Conservation (phyloP, 2,329 filamentous ascomycete species). For the Cladophialophora immunda region DNA sequence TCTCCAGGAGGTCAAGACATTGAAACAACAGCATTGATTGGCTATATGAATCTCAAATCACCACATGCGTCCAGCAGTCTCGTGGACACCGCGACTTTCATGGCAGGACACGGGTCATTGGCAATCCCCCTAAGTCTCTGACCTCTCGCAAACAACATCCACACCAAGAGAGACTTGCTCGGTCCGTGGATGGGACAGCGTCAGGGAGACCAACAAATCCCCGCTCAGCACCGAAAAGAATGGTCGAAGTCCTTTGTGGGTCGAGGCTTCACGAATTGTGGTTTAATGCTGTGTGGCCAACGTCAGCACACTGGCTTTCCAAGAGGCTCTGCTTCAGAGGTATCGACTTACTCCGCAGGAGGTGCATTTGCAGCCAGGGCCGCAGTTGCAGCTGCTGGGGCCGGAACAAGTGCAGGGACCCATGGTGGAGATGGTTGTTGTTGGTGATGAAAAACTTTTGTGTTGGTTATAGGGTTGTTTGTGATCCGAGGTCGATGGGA, state of each 20-base stretch:
- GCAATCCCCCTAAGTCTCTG: background rate
- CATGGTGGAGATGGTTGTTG: slow-evolving; percentile 19
- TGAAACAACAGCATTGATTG: background rate
- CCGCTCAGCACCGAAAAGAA: background rate
- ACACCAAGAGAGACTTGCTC: background rate
- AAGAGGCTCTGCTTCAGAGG: background rate
- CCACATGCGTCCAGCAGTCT: background rate
- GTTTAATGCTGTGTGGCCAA: background rate
- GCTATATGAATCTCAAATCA: background rate
- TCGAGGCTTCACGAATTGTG: background rate
- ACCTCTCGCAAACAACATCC: background rate
- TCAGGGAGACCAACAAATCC: background rate
- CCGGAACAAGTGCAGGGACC: slow-evolving; percentile 32
- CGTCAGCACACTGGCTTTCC: slow-evolving; percentile 2
- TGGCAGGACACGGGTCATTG: background rate
- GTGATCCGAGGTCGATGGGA: background rate
- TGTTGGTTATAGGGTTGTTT: background rate
- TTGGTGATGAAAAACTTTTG: background rate
- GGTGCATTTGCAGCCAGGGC: slow-evolving; percentile 30
- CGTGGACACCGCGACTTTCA: background rate
- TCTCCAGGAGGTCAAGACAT: background rate
- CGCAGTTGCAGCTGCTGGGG: slow-evolving; percentile 28
- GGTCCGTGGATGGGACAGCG: background rate
- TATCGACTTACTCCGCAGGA: slow-evolving; percentile 28
- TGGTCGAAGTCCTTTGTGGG: background rate